A percentile compares a stretch with the other conserved stretches of the same genome.
These are phyloP conservation scores for Leccinum boreale DNA, from an alignment of 768 basidiomycete genomes.

Conservation along the genomic window DNA sequence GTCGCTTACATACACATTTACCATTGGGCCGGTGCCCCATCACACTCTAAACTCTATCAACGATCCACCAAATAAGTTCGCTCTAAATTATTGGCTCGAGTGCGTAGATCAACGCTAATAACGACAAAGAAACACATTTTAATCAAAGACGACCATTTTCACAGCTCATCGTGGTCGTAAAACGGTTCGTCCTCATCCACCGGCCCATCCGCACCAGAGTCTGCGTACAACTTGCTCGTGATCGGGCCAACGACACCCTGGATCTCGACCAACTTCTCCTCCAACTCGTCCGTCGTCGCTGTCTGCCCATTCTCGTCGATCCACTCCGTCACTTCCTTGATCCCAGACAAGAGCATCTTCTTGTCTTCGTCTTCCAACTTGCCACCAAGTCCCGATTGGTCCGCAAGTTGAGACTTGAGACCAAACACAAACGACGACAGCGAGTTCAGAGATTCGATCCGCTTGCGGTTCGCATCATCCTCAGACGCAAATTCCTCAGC, in stretches of 20 bases:
- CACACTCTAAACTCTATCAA: background rate
- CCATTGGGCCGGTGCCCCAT: background rate
- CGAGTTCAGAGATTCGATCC: constrained; percentile 80
- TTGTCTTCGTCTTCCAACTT: constrained; percentile 82
- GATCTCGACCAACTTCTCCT: constrained; percentile 82
- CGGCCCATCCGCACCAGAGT: constrained; percentile 35
- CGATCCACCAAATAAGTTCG: constrained; percentile 1
- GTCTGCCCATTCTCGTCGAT: constrained; percentile 77
- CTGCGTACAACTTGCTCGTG: constrained; percentile 73
- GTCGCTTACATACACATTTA: no score
- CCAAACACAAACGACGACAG: constrained; percentile 83
- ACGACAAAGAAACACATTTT: constrained; percentile 5
- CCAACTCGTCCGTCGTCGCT: constrained; percentile 83
- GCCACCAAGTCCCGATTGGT: constrained; percentile 87
- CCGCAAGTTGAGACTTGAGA: constrained; percentile 82
- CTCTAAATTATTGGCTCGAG: constrained; percentile 14
- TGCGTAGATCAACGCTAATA: constrained; percentile 3
- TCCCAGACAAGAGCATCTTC: constrained; percentile 71
- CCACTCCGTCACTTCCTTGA: constrained; percentile 93
- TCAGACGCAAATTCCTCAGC: constrained; percentile 87
- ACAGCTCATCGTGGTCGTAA: constrained; percentile 56
- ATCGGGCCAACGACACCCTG: constrained; percentile 80
- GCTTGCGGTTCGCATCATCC: constrained; percentile 76
- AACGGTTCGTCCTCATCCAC: constrained; percentile 43
- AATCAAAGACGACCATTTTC: constrained; percentile 6